phyloP scores from a whole-genome alignment of 108 stramenopile species.

The Stephanodiscus minutulus region DNA sequence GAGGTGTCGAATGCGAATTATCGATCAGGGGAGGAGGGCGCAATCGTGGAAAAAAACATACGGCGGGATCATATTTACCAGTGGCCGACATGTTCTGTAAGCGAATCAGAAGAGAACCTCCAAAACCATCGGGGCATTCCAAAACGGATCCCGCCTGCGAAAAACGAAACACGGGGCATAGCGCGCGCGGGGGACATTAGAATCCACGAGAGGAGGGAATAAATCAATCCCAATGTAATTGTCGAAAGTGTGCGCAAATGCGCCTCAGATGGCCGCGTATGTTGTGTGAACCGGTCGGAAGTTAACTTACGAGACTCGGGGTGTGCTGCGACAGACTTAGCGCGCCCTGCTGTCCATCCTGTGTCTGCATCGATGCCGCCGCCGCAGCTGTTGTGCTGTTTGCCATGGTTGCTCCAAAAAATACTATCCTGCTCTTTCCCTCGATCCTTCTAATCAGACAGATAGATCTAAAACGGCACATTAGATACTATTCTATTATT shows the following conservation, averaged over 20 bases:
- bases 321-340: slow-evolving; percentile 3
- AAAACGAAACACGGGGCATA: background rate
- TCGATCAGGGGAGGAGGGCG: too few relatives aligned
- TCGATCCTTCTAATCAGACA: too few relatives aligned
- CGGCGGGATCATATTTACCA: slow-evolving; percentile 26
- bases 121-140: slow-evolving; percentile 69
- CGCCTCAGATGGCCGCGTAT: too few relatives aligned
- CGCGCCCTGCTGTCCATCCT: background rate
- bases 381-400: background rate
- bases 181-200: too few relatives aligned
- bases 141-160: slow-evolving; percentile 77
- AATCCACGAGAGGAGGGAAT: too few relatives aligned
- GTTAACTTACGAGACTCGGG: slow-evolving; percentile 2
- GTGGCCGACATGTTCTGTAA: slow-evolving; percentile 85
- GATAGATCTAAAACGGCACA: background rate
- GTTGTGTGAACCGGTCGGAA: background rate
- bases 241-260: background rate
- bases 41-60: background rate
- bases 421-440: too few relatives aligned
- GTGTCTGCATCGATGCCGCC: background rate
- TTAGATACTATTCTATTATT: too few relatives aligned
- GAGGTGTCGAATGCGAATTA: too few relatives aligned
- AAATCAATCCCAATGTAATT: too few relatives aligned
- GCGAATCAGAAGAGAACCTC: slow-evolving; percentile 75
- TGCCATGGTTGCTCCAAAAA: background rate